These are phyloP conservation scores for Coniochaeta ligniaria DNA, from an alignment of 2,329 filamentous ascomycete genomes.

Conservation along the genomic window DNA sequence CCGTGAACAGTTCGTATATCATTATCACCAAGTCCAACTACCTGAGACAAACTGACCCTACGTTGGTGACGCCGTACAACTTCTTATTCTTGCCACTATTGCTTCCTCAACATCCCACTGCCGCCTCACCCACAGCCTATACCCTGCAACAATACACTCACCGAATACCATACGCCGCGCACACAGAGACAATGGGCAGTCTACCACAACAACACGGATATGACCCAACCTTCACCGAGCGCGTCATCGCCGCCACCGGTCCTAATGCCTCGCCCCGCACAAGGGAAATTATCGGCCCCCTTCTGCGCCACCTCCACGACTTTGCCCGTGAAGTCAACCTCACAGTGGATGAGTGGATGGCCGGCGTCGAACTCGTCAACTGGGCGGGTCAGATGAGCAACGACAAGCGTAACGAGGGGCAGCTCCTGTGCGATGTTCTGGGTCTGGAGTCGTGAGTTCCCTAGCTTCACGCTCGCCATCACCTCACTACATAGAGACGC, in stretches of 20 bases:
- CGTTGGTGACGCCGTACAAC: too few relatives aligned
- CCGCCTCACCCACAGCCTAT: not conserved
- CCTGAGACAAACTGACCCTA: too few relatives aligned
- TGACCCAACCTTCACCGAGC: conserved; percentile 41
- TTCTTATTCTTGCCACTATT: too few relatives aligned
- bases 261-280: conserved; percentile 50
- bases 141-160: too few relatives aligned
- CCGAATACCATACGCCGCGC: too few relatives aligned
- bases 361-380: conserved; percentile 50
- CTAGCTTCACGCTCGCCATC: too few relatives aligned
- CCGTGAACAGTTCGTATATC: too few relatives aligned
- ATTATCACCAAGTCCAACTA: too few relatives aligned
- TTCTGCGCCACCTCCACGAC: conserved; percentile 56
- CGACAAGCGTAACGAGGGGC: conserved; percentile 53
- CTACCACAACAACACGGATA: conserved; percentile 6
- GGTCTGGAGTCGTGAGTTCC: conserved; percentile 44
- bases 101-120: not conserved
- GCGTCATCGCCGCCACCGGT: conserved; percentile 53
- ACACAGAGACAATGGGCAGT: not conserved
- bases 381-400: conserved; percentile 51
- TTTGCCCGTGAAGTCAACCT: conserved; percentile 57
- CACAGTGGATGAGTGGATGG: conserved; percentile 56
- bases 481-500: too few relatives aligned
- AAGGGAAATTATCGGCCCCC: conserved; percentile 43
- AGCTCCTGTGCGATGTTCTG: conserved; percentile 55